Base-by-base conservation (phyloP, 192 early-diverging fungal species). In the Geranomyces michiganensis region DNA sequence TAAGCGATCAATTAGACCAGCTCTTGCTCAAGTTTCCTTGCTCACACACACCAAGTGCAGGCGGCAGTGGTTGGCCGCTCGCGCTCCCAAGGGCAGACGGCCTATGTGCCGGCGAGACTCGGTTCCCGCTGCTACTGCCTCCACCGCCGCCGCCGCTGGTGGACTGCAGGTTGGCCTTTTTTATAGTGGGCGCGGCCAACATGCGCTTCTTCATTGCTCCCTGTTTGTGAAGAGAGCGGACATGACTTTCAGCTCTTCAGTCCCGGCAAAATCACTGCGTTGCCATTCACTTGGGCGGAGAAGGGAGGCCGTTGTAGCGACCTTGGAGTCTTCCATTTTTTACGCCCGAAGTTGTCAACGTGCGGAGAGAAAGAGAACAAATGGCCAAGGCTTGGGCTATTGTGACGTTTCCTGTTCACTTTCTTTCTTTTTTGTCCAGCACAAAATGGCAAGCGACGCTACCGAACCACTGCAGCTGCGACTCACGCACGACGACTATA, bases 151-250 rank as follows among this genome's bases (percentile, higher is more conserved):
- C 36, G 36, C 36, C 36, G 36, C 36, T 41, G 17, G 19, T 53
- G n/a, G 10, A 30, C 29, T 19, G 15, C 14, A 72, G 51, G 27
- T 72, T 49, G 26, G n/a, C 24, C 41, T 72, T 72, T 43, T 51
- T 62, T 6, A 72, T 64, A 21, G 36, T 33, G 15, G 70, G 70
- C 19, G 46, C 24, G 15, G 70, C 41, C 17, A 64, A 21, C 70
- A 72, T 72, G 47, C 62, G 70, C 61, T 64, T 62, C 31, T 43
- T 46, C 55, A 72, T 27, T 21, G 70, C 70, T 55, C 61, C 70
- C 68, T 70, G 43, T 64, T 17, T 24, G 21, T 55, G 15, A 7
- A 14, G 7, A n/a, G 21, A 15, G 19, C 26, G 14, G 51, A n/a
- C n/a, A n/a, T n/a, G n/a, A n/a, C n/a, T n/a, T n/a, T n/a, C n/a